phyloP scores from a whole-genome alignment of 2,329 filamentous ascomycete genomes.

The Tolypocladium capitatum region DNA sequence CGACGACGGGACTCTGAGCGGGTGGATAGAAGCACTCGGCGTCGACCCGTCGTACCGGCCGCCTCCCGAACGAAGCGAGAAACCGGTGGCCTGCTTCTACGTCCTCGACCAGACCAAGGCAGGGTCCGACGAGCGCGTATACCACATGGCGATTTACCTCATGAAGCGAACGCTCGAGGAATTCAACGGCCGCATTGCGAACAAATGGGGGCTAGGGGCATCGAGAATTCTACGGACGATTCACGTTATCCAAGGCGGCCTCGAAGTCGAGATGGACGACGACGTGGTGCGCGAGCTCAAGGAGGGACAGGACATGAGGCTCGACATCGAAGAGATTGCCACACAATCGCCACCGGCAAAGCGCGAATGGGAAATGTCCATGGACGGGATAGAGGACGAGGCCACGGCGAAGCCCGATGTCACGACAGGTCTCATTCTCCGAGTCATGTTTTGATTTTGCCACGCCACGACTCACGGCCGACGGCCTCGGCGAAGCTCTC shows the following conservation, averaged over 20 bases:
- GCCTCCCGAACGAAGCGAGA: conserved; percentile 56
- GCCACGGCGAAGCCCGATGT: background rate
- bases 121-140: conserved; percentile 40
- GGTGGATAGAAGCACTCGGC: conserved; percentile 83
- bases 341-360: conserved; percentile 25
- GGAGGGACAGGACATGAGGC: conserved; percentile 85
- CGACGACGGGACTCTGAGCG: conserved; percentile 52
- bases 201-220: conserved; percentile 71
- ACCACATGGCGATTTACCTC: conserved; percentile 78
- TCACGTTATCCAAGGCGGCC: conserved; percentile 57
- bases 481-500: background rate
- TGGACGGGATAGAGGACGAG: conserved; percentile 31
- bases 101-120: conserved; percentile 44
- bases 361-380: conserved; percentile 48
- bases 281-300: conserved; percentile 71
- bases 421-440: background rate
- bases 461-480: background rate
- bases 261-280: conserved; percentile 81
- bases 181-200: conserved; percentile 57
- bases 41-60: conserved; percentile 80
- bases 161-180: conserved; percentile 63
- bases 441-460: conserved; percentile 1
- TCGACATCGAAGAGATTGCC: conserved; percentile 45
- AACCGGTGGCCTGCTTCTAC: conserved; percentile 80
- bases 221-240: conserved; percentile 57